phyloP scores from a whole-genome alignment of 805 yeast species.

The Wickerhamomyces subpelliculosus region DNA sequence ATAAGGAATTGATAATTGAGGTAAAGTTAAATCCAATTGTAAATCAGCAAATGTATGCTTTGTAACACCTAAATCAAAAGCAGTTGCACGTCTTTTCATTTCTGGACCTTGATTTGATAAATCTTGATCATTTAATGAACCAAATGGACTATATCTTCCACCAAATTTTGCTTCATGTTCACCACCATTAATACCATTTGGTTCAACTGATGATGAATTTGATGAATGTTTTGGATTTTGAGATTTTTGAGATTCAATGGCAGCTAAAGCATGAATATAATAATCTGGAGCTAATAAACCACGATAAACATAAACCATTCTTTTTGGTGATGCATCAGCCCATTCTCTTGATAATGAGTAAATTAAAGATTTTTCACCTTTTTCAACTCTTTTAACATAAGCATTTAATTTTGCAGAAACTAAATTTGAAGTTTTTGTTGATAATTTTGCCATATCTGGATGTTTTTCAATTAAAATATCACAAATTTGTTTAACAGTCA shows the following conservation, averaged over 20 bases:
- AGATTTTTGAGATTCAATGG: constrained; percentile 46
- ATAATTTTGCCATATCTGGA: constrained; percentile 77
- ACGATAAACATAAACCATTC: constrained; percentile 84
- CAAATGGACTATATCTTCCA: constrained; percentile 6
- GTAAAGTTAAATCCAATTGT: constrained; percentile 29
- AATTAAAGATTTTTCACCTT: constrained; percentile 65
- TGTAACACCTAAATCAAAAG: constrained; percentile 42
- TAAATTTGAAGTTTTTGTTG: constrained; percentile 73
- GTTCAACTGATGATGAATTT: no score
- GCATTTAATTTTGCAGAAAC: constrained; percentile 82
- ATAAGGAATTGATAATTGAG: constrained; percentile 54
- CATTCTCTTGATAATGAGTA: constrained; percentile 81
- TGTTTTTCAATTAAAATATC: constrained; percentile 67
- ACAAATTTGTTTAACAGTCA: constrained; percentile 87
- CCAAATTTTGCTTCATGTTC: background rate
- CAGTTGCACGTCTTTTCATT: constrained; percentile 43
- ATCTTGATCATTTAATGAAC: constrained; percentile 16
- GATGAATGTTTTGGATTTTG: constrained; percentile 4
- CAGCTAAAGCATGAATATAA: constrained; percentile 60
- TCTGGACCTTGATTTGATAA: constrained; percentile 7
- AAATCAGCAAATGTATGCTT: constrained; percentile 31
- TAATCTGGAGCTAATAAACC: constrained; percentile 74
- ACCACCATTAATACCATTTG: no score
- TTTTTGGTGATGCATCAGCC: constrained; percentile 85
- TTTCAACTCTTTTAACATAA: constrained; percentile 77